Evolutionary conservation across 2,329 filamentous ascomycete genomes (phyloP).

Genomic region (Fusarium clavum): DNA sequence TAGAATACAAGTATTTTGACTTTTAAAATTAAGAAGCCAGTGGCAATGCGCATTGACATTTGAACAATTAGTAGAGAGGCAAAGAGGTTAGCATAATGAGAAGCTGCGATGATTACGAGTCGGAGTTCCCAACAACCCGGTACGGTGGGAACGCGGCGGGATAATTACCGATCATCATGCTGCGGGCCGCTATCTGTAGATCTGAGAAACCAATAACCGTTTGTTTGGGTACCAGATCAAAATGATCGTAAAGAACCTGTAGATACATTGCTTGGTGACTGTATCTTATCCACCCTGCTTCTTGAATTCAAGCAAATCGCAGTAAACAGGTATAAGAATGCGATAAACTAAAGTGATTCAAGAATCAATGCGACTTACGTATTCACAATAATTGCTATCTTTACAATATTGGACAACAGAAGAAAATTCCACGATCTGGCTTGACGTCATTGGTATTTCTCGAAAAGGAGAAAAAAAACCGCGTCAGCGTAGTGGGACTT

Average conservation of each 20-base stretch:
- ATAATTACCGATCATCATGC: neutral
- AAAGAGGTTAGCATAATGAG: neutral
- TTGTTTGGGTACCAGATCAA: too few relatives aligned
- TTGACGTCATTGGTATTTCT: neutral
- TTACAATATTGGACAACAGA: neutral
- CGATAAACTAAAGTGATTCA: neutral
- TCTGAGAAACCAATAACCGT: neutral
- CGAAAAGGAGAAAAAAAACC: neutral
- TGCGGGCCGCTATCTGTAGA: neutral
- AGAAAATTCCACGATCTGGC: neutral
- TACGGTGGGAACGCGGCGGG: neutral
- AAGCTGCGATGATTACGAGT: neutral
- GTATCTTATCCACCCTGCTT: neutral
- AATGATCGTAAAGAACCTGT: too few relatives aligned
- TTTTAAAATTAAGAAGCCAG: neutral
- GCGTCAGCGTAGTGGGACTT: neutral
- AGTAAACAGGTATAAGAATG: neutral
- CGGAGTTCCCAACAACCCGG: neutral
- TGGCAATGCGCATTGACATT: neutral
- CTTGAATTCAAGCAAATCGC: neutral
- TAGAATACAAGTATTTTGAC: neutral
- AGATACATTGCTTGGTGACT: neutral
- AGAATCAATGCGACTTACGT: neutral
- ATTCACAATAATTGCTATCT: neutral
- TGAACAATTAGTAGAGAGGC: neutral